Percentiles rank a stretch among this genome's conserved stretches.
Conservation (phyloP, 78 protist genomes). For the Dictyostelium firmibasis region DNA sequence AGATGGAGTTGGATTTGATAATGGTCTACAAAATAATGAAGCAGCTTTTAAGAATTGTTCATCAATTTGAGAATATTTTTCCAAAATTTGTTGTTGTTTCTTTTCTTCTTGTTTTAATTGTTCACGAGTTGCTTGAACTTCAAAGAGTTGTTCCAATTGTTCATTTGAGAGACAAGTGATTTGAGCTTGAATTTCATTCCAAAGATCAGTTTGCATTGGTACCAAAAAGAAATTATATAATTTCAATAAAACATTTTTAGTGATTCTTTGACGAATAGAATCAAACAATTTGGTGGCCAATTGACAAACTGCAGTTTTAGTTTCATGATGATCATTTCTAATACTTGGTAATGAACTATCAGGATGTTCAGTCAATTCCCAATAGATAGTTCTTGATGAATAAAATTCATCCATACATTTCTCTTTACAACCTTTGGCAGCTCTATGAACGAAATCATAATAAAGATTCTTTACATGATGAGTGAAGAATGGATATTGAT, state of each 20-base stretch:
- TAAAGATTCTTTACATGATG: conserved; percentile 75
- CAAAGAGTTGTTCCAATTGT: conserved; percentile 81
- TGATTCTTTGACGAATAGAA: conserved; percentile 79
- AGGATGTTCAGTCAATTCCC: conserved; percentile 84
- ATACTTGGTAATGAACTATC: conserved; percentile 44
- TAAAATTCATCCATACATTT: conserved; percentile 86
- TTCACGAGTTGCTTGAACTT: conserved; percentile 71
- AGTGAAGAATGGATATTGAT: conserved; percentile 82
- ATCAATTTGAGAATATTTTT: conserved; percentile 66
- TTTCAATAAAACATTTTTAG: conserved; percentile 82
- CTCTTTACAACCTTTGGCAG: conserved; percentile 80
- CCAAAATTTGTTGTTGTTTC: conserved; percentile 61
- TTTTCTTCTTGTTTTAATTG: conserved; percentile 67
- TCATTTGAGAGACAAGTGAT: conserved; percentile 75
- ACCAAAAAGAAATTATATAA: conserved; percentile 87
- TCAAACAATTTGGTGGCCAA: conserved; percentile 73
- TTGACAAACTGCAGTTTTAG: conserved; percentile 70
- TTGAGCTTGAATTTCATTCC: conserved; percentile 81
- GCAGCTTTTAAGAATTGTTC: conserved; percentile 58
- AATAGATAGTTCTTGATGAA: conserved; percentile 84
- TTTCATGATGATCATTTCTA: conserved; percentile 75
- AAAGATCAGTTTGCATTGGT: conserved; percentile 87
- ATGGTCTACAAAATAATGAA: conserved; percentile 58
- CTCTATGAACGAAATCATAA: conserved; percentile 69
- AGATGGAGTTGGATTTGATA: conserved; percentile 11